These are phyloP conservation scores for Atkinsonella texensis DNA, from an alignment of 2,329 filamentous ascomycete species.

Conservation along the genomic window DNA sequence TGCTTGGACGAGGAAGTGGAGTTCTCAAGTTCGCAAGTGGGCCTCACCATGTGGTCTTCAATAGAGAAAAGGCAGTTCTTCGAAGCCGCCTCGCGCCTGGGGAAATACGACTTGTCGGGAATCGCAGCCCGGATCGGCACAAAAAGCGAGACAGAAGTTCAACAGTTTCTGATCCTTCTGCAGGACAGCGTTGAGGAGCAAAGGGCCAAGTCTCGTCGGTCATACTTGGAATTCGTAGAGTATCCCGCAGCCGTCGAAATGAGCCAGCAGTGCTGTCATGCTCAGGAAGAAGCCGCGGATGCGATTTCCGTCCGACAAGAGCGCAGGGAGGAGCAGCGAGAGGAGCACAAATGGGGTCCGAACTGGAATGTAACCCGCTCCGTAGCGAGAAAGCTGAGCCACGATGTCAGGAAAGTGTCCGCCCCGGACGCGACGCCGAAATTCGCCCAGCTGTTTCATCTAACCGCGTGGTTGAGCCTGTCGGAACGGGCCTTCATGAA, in stretches of 20 bases:
- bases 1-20: slow-evolving; percentile 18
- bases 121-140: slow-evolving; percentile 53
- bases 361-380: slow-evolving; percentile 51
- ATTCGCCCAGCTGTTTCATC: slow-evolving; percentile 44
- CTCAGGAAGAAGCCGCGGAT: slow-evolving; percentile 58
- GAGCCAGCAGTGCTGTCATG: slow-evolving; percentile 48
- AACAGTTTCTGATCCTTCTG: slow-evolving; percentile 55
- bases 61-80: slow-evolving; percentile 64
- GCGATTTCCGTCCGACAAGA: slow-evolving; percentile 54
- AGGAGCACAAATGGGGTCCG: slow-evolving; percentile 47
- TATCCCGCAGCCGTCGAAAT: slow-evolving; percentile 65
- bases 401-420: slow-evolving; percentile 4
- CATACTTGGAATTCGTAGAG: slow-evolving; percentile 35
- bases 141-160: slow-evolving; percentile 66
- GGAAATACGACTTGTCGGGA: slow-evolving; percentile 46
- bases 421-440: slow-evolving; percentile 22
- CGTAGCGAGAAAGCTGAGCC: slow-evolving; percentile 20
- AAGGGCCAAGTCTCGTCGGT: slow-evolving; percentile 20
- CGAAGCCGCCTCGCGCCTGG: slow-evolving; percentile 49
- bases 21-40: slow-evolving; percentile 45
- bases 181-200: slow-evolving; percentile 33
- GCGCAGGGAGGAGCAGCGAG: slow-evolving; percentile 44
- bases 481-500: slow-evolving; percentile 69
- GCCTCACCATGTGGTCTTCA: slow-evolving; percentile 56
- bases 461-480: slow-evolving; percentile 49